Evolutionary conservation across 1,284 basidiomycete genomes (phyloP), one percentile per base, ranked within the genome.

Genomic region (Rhodotorula sp.): DNA sequence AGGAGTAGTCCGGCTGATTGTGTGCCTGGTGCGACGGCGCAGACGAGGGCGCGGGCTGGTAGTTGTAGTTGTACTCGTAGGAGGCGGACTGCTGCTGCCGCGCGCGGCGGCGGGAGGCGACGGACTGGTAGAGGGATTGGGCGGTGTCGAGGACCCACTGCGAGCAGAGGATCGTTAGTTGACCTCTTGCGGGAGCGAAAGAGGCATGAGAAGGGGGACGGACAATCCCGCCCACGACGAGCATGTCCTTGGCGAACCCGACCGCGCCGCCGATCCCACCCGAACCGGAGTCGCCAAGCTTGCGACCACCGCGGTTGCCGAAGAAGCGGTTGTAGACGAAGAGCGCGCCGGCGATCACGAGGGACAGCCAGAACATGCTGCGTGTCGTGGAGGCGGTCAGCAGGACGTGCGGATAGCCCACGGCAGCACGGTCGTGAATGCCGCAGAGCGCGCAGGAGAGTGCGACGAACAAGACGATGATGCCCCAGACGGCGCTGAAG

Each of bases 221-320:
- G 21, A 74, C 73, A 54, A 75, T 81, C 39, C 82, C 82, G 53
- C 81, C 81, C 70, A 81, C 77, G 61, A 81, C 80, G 60, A 91
- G 90, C 86, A 91, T 88, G 81, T 93, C 88, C 79, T 94, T 91
- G 85, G 92, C 61, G 39, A 90, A 79, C 55, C 90, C 89, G 0
- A 89, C 89, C 61, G 90, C 88, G 41, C 89, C 85, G 22, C 89
- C 89, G 36, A 69, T 17, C 2, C 54, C 66, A 34, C 63, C 88
- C 85, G 36, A 89, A 67, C 68, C 89, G n/a, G 90, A 82, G 74
- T 44, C 60, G 27, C 66, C 66, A 5, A 51, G 39, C 9, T 61
- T 88, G 72, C 89, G 87, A 66, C 85, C 84, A 2, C 89, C 89
- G 32, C 84, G 84, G 50, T 86, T 84, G 64, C 85, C 87, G 53